Percentiles rank a stretch among this genome's conserved stretches.
These are phyloP conservation scores for Tubosaeta brunneosetosa DNA, from an alignment of 768 basidiomycete genomes.

Conservation along the genomic window DNA sequence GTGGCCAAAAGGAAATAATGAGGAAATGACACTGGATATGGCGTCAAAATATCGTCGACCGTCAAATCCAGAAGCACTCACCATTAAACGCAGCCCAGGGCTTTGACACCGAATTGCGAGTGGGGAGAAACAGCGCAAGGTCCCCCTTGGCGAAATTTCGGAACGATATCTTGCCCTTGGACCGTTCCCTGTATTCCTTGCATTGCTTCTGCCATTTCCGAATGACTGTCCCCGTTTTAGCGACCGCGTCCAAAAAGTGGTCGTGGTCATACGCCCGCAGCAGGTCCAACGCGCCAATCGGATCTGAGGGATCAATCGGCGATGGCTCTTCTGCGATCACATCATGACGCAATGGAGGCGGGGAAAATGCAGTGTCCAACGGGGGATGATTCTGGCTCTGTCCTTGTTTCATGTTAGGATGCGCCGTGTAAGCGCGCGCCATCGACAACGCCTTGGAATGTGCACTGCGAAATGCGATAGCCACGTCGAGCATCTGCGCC, in stretches of 20 bases:
- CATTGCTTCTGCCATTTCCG: conserved; percentile 98
- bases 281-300: conserved; percentile 60
- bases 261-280: conserved; percentile 79
- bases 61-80: conserved; percentile 32
- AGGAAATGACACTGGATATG: conserved; percentile 77
- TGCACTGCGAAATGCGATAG: conserved; percentile 70
- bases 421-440: conserved; percentile 51
- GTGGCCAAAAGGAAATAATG: conserved; percentile 95
- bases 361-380: conserved; percentile 49
- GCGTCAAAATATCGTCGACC: neutral
- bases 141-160: conserved; percentile 94
- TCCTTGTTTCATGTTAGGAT: conserved; percentile 50
- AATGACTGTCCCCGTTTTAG: conserved; percentile 78
- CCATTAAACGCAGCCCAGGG: conserved; percentile 99
- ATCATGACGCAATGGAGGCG: conserved; percentile 43
- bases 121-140: conserved; percentile 92
- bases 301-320: conserved; percentile 76
- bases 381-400: conserved; percentile 25
- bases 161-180: conserved; percentile 95
- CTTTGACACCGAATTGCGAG: conserved; percentile 86
- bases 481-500: conserved; percentile 78
- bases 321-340: conserved; percentile 57
- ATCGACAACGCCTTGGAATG: conserved; percentile 68
- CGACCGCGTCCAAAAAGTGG: conserved; percentile 76
- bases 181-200: conserved; percentile 92